Evolutionary conservation across 495 filamentous ascomycete species (phyloP), one percentile per base, ranked within the genome.

Genomic region (Annulohypoxylon nitens): DNA sequence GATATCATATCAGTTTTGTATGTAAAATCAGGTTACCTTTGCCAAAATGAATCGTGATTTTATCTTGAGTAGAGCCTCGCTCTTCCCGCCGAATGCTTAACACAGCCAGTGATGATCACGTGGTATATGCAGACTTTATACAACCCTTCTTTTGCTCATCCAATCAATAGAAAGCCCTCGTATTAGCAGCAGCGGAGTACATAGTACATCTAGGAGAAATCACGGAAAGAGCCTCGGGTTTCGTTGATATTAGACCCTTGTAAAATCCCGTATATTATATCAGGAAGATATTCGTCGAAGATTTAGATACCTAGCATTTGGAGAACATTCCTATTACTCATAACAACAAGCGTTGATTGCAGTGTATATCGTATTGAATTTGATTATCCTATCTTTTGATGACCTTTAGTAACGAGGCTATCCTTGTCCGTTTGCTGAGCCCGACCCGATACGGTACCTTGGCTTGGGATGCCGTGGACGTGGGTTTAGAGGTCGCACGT

Each of bases 401-500:
- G 34, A 88, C 82, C 72, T 90, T 89, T 61, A 93, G 76, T 68
- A 93, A 79, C 18, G 91, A 89, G 26, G 89, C 85, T 71, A 93
- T 93, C 58, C 88, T 81, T 26, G 87, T 87, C 69, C 86, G 78
- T 62, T 87, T 90, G 79, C 90, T 93, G 43, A 93, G 76, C 3
- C 91, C 91, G 36, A 93, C 90, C 3, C 91, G 83, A 54, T 88
- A 90, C 1, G 86, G 81, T 5, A 89, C 87, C 62, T 88, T 90
- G 14, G 71, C 20, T 55, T 70, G 74, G 2, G 74, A 73, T 4
- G 69, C 34, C 23, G 59, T 70, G 3, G 74, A 51, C 16, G 58
- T 64, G 43, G 43, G 53, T 47, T 61, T 67, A 8, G 63, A 48
- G 6, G 48, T 66, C 18, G 62, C 6, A 43, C 25, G 63, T 37